phyloP scores from a whole-genome alignment of 2,329 filamentous ascomycete genomes.

The Neonectria coccinea region DNA sequence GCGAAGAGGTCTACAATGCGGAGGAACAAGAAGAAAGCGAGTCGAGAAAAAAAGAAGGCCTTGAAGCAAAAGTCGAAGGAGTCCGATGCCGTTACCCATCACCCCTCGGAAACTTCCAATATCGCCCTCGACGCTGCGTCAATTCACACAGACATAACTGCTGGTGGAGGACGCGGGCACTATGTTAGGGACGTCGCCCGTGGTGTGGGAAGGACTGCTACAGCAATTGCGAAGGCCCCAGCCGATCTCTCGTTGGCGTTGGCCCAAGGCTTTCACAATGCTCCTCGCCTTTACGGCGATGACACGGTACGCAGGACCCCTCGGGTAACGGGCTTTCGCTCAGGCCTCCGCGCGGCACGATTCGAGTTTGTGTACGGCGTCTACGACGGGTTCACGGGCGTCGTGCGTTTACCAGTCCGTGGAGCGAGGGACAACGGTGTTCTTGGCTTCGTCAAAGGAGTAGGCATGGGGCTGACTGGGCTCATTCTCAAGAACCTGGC shows the following conservation, averaged over 20 bases:
- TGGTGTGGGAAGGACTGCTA: conserved; percentile 63
- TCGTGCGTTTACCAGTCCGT: conserved; percentile 69
- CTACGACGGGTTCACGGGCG: conserved; percentile 73
- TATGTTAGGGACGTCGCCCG: conserved; percentile 64
- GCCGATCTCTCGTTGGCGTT: conserved; percentile 71
- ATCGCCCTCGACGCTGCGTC: conserved; percentile 23
- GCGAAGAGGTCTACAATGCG: conserved; percentile 68
- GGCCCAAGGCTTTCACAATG: conserved; percentile 78
- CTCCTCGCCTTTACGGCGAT: conserved; percentile 76
- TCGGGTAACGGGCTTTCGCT: conserved; percentile 73
- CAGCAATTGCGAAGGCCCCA: conserved; percentile 66
- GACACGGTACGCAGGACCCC: conserved; percentile 73
- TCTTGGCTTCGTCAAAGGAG: conserved; percentile 62
- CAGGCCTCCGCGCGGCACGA: conserved; percentile 70
- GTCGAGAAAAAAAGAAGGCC: conserved; percentile 10
- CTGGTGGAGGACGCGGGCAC: conserved; percentile 47
- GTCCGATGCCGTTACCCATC: neutral
- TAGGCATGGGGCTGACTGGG: conserved; percentile 72
- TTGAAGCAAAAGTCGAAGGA: conserved; percentile 12
- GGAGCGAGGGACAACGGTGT: conserved; percentile 67
- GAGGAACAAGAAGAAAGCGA: conserved; percentile 32
- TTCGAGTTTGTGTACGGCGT: conserved; percentile 72
- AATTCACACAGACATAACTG: conserved; percentile 34
- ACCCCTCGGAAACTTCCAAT: conserved; percentile 17
- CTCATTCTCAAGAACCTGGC: conserved; percentile 74